phyloP scores from a whole-genome alignment of 495 filamentous ascomycete species.

The Terfezia claveryi region DNA sequence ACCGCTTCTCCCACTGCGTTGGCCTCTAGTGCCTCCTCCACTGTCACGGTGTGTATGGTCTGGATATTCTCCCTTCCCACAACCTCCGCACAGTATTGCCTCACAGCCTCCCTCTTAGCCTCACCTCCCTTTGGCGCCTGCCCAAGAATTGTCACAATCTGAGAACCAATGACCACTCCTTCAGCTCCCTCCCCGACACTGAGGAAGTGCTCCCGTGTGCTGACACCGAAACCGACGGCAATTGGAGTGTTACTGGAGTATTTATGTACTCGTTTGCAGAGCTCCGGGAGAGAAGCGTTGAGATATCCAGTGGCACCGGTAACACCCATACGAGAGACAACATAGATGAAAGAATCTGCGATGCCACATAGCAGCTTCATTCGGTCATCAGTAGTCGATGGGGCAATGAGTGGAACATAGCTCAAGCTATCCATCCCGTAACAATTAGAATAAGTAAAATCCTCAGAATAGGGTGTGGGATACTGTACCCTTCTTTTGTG shows the following conservation, averaged over 20 bases:
- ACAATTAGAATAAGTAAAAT: not conserved
- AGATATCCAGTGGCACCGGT: constrained; percentile 74
- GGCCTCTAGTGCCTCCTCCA: constrained; percentile 39
- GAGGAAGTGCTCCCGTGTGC: constrained; percentile 82
- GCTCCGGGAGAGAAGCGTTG: constrained; percentile 53
- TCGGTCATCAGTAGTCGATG: constrained; percentile 71
- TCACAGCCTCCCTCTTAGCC: constrained; percentile 38
- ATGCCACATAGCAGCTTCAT: constrained; percentile 94
- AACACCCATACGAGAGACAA: constrained; percentile 92
- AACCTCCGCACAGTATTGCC: constrained; percentile 69
- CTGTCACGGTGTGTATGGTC: constrained; percentile 32
- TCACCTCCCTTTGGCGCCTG: constrained; percentile 46
- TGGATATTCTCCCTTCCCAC: constrained; percentile 38
- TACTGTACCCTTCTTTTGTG: constrained; percentile 40
- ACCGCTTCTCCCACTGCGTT: constrained; percentile 29
- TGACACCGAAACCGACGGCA: constrained; percentile 87
- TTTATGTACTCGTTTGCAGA: constrained; percentile 68
- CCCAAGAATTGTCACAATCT: constrained; percentile 63
- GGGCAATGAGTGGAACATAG: constrained; percentile 88
- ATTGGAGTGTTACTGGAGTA: constrained; percentile 79
- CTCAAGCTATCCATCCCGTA: constrained; percentile 36
- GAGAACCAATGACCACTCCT: constrained; percentile 91
- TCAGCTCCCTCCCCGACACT: constrained; percentile 66
- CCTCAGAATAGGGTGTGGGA: not conserved
- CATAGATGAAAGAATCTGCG: constrained; percentile 97